A percentile compares a stretch with the other conserved stretches of the same genome.
Evolutionary conservation across 2,329 filamentous ascomycete species (phyloP).

Genomic region (Fusarium ramigenum): DNA sequence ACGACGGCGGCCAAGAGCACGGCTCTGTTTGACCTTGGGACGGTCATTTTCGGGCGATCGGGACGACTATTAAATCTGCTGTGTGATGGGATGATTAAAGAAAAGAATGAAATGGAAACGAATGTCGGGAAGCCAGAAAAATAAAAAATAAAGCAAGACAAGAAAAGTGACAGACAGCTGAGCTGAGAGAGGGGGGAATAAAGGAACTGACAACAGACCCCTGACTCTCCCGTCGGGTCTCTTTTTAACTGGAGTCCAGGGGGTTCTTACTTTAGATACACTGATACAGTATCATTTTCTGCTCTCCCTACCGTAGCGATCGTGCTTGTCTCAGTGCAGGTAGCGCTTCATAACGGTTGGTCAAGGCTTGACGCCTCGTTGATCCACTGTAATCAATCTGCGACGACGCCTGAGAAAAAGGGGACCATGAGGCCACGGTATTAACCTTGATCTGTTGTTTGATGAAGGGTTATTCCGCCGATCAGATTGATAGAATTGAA

Average conservation of each 20-base stretch:
- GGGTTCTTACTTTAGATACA: not conserved
- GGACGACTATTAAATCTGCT: not conserved
- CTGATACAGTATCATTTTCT: not conserved
- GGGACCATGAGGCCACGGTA: constrained; percentile 9
- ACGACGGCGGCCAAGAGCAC: constrained; percentile 23
- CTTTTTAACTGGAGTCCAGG: not conserved
- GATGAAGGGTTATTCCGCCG: not conserved
- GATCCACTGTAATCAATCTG: constrained; percentile 22
- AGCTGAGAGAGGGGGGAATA: constrained; percentile 7
- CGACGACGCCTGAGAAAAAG: not conserved
- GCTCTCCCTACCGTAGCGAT: constrained; percentile 12
- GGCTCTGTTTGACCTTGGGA: constrained; percentile 20
- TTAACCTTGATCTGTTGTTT: too few species aligned
- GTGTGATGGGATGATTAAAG: not conserved
- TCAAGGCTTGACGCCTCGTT: constrained; percentile 17
- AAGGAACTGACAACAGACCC: not conserved
- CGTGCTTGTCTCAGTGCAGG: constrained; percentile 10
- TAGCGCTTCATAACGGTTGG: constrained; percentile 20
- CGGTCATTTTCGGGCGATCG: constrained; percentile 9
- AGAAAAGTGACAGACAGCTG: not conserved
- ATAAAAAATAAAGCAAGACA: not conserved
- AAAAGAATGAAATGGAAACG: not conserved
- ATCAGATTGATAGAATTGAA: too few species aligned
- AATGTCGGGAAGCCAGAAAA: not conserved
- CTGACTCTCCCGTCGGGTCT: constrained; percentile 15